Conservation (phyloP, 305 asterid species). For the Rubia balearica region DNA sequence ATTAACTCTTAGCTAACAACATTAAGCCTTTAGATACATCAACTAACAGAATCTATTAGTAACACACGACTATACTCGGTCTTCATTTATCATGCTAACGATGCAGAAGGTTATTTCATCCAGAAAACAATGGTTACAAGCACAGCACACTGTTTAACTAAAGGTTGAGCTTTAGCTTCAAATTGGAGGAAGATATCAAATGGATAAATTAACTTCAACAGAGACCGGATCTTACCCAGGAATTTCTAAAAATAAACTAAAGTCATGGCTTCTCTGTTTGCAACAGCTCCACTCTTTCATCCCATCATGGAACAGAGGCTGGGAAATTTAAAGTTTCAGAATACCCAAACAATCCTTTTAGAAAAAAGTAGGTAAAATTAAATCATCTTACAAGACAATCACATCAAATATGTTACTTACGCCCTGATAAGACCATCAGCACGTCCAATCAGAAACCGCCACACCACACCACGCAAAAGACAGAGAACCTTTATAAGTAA, state of each 20-base stretch:
- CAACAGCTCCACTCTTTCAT: conserved; percentile 96
- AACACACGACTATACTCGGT: background rate
- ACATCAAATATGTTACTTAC: conserved; percentile 33
- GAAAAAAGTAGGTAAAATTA: background rate
- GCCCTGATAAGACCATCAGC: conserved; percentile 40
- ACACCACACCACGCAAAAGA: conserved; percentile 24
- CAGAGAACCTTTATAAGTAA: conserved; percentile 23
- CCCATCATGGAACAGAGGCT: conserved; percentile 88
- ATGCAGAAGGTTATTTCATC: background rate
- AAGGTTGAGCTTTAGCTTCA: background rate
- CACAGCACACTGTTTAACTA: background rate
- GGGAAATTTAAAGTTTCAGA: conserved; percentile 21
- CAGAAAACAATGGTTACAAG: background rate
- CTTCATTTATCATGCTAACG: background rate
- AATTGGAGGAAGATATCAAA: background rate
- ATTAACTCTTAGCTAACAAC: background rate
- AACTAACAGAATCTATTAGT: background rate
- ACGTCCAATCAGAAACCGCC: conserved; percentile 21
- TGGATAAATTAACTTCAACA: background rate
- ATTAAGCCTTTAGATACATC: background rate
- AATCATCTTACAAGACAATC: background rate
- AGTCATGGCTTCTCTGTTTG: conserved; percentile 85
- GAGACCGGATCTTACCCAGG: conserved; percentile 54
- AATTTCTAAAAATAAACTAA: conserved; percentile 66
- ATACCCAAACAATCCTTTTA: background rate